Percentiles rank a stretch among this genome's conserved stretches.
phyloP scores from a whole-genome alignment of 1,284 basidiomycete species.

The Ustilago bromivora region DNA sequence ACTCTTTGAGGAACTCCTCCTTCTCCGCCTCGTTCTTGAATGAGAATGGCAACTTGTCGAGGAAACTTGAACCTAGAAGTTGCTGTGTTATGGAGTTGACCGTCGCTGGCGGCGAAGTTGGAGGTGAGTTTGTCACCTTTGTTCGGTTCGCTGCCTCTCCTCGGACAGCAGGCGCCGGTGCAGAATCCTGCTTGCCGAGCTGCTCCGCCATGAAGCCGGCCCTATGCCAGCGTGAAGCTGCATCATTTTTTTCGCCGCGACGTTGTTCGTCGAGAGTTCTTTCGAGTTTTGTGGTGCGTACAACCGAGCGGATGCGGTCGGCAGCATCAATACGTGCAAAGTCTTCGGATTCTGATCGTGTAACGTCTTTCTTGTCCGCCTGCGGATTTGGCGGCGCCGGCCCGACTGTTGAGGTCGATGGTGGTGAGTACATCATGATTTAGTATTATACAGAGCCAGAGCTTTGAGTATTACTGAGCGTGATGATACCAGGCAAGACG shows the following conservation, averaged over 20 bases:
- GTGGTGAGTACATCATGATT: not conserved
- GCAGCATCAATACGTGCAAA: conserved; percentile 39
- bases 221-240: conserved; percentile 36
- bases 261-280: conserved; percentile 42
- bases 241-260: conserved; percentile 39
- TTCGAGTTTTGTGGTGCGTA: conserved; percentile 25
- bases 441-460: not conserved
- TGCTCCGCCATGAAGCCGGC: conserved; percentile 38
- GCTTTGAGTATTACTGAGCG: not conserved
- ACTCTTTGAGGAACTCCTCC: conserved; percentile 36
- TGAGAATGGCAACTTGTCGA: conserved; percentile 45
- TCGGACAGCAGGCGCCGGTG: conserved; percentile 34
- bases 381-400: not conserved
- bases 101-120: not conserved
- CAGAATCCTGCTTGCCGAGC: conserved; percentile 32
- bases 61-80: conserved; percentile 32
- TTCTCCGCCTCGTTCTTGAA: conserved; percentile 41
- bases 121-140: conserved; percentile 7
- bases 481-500: no score
- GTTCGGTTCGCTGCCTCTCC: conserved; percentile 21
- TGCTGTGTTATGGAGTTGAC: conserved; percentile 40
- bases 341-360: conserved; percentile 12
- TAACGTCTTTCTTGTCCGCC: not conserved
- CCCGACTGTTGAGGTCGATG: not conserved
- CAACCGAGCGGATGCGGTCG: conserved; percentile 35